phyloP scores from a whole-genome alignment of 257 asterid species.

The Nicotiana paniculata region DNA sequence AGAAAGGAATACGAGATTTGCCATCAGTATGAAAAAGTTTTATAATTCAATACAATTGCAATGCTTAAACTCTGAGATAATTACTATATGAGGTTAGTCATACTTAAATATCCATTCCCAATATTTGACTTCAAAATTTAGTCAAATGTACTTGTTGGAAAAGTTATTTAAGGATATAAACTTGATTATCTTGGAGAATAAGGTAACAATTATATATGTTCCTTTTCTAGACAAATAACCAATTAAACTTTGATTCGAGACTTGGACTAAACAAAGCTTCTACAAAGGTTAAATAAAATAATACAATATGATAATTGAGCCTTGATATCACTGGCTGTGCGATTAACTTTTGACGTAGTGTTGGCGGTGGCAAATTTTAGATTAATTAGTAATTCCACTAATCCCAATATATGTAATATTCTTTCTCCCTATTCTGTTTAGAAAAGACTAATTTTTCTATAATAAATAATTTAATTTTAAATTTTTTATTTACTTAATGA shows the following conservation, averaged over 20 bases:
- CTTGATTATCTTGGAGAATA: neutral
- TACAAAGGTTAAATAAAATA: neutral
- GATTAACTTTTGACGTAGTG: neutral
- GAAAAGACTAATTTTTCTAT: no score
- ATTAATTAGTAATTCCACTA: no score
- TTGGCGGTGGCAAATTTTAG: neutral
- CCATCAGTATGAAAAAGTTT: slow-evolving; percentile 15
- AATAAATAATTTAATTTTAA: no score
- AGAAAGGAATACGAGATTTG: slow-evolving; percentile 15
- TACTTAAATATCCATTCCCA: neutral
- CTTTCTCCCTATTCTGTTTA: no score
- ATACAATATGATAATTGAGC: neutral
- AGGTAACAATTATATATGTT: neutral
- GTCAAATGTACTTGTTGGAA: neutral
- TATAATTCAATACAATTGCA: no score
- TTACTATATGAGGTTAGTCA: neutral
- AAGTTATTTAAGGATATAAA: neutral
- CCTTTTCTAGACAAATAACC: no score
- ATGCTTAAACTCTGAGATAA: neutral
- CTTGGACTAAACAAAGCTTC: neutral
- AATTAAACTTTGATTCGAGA: neutral
- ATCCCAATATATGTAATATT: no score
- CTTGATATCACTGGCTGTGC: neutral
- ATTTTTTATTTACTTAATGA: no score
- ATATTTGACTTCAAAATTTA: neutral